phyloP scores from a whole-genome alignment of 2,329 filamentous ascomycete genomes.

The Podosphaera aphanis region DNA sequence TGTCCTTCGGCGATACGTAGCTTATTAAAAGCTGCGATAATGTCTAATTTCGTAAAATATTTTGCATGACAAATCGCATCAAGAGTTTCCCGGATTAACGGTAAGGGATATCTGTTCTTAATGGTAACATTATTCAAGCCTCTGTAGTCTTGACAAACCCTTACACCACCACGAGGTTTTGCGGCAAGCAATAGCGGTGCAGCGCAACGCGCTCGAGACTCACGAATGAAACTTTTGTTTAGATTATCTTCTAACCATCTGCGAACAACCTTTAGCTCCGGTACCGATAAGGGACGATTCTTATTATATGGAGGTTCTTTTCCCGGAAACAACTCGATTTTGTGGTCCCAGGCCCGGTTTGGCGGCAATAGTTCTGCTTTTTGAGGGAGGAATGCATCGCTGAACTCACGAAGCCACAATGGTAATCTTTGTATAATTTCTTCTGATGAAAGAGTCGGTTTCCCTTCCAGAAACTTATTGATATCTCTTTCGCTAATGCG shows the following conservation, averaged over 20 bases:
- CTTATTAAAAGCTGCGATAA: neutral
- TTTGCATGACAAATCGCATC: neutral
- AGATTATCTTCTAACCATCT: conserved; percentile 2
- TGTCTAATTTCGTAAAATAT: neutral
- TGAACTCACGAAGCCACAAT: too few relatives aligned
- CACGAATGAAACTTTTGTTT: conserved; percentile 2
- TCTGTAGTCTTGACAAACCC: neutral
- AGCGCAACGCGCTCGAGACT: neutral
- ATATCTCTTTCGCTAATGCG: too few relatives aligned
- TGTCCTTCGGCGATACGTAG: neutral
- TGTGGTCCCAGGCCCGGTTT: neutral
- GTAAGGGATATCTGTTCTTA: conserved; percentile 1
- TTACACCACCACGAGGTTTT: neutral
- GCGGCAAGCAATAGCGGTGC: neutral
- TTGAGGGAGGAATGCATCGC: too few relatives aligned
- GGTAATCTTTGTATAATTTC: too few relatives aligned
- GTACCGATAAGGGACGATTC: neutral
- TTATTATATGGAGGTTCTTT: neutral
- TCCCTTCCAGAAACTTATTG: too few relatives aligned
- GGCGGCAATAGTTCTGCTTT: too few relatives aligned
- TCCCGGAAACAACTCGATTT: neutral
- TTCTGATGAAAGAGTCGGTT: too few relatives aligned
- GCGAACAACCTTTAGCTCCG: neutral
- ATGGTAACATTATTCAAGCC: conserved; percentile 1
- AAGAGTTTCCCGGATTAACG: neutral